Base-by-base conservation (phyloP, 2,329 filamentous ascomycete species). In the Colletotrichum sp. region DNA sequence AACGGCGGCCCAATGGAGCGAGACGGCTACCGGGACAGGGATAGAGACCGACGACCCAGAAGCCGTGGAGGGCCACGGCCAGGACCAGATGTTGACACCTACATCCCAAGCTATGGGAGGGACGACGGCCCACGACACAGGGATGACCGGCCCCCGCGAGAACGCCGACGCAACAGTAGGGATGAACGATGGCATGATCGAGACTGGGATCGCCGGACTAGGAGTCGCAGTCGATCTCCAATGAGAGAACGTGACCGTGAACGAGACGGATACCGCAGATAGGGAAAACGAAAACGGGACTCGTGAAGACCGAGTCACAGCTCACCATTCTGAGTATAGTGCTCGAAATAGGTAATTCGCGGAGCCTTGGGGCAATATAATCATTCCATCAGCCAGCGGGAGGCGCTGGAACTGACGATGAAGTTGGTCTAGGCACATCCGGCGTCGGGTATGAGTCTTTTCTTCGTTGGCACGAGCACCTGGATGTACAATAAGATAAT, bases 191-290 rank as follows among this genome's bases (percentile, higher is more conserved):
- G 80, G 64, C 81, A 82, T 65, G 82, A 84, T 55, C 79, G 83
- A 39, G 80, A 88, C 32, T 82, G 87, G 77, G 87, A 88, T 34
- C 83, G 84, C 60, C 81, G 82, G 62, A 86, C 84, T 7, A 81
- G 85, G 72, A 87, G 86, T 72, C 85, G 86, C 9, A 87, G 85
- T 76, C 81, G 86, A 75, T 86, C 85, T 6, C 85, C 84, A 5
- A 83, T 81, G 16, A 80, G 82, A 28, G 85, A 86, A 6, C 80
- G 85, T 62, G 85, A 84, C 52, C 82, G 87, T 65, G 86, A 86
- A 39, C 81, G 85, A 69, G 89, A 90, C 68, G 79, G 84, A 60
- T 90, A 90, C 81, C 88, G 89, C 75, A 86, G 89, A 84, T 90
- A 88, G 81, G 18, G 34, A 21, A 16, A 8, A 62, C n/a, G 44